Base-by-base conservation (phyloP, 139 green algal genomes). In the Spirogloea muscicola region DNA sequence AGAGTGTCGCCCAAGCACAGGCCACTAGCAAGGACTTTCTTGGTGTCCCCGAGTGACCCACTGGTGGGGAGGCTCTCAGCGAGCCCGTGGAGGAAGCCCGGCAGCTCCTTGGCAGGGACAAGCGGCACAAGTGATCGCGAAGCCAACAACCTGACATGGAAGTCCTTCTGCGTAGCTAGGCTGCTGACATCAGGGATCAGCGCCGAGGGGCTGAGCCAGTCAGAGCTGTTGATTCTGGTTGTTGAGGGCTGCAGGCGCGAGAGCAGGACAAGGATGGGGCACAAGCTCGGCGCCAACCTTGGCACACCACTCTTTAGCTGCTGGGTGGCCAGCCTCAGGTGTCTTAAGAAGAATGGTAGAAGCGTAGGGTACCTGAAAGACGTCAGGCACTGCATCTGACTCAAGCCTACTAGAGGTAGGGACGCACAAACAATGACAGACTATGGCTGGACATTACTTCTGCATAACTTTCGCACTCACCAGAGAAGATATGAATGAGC, bases 261-360 rank as follows among this genome's bases (percentile, higher is more conserved):
- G 2, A 97, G 86, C 27, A 97, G 79, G 25, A 89, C 85, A 10
- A 97, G 84, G 6, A 92, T 78, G 4, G 90, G 91, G 77, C 85
- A 91, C 27, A 97, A 80, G 46, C 74, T 85, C 1, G 92, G 90
- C 64, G 91, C 89, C 46, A 93, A 86, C 59, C 40, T 86, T 38
- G 3, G 3, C 49, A 18, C 4, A 4, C 21, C 42, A 34, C 49
- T 37, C 42, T 82, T 7, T 3, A 77, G 39, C 52, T 31, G 34
- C 33, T 18, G 3, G 1, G 64, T 51, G 13, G 79, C 72, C 6
- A n/a, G 3, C 10, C 27, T 21, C 18, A 86, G 43, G 29, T 83
- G 58, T 1, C 3, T 10, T 13, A 84, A 60, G 33, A 96, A 80
- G 82, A 93, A 96, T 21, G 55, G 52, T 72, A 96, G 91, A 59